Base-by-base conservation (phyloP, 2,329 filamentous ascomycete species). In the Aspergillus tubingensis region DNA sequence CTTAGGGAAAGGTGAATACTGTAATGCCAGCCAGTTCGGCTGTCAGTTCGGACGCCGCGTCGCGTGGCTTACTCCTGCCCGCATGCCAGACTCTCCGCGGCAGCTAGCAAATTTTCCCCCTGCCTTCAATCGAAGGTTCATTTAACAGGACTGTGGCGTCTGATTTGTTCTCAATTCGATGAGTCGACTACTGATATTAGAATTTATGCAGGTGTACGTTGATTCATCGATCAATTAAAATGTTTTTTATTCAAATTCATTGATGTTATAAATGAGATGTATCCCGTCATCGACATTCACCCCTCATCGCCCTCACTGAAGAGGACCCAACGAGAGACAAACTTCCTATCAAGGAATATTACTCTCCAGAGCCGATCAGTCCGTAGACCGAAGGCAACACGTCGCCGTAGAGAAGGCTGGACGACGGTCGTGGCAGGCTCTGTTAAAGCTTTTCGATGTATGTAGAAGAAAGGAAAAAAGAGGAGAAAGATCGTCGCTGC, bases 251-350 rank as follows among this genome's bases (percentile, higher is more conserved):
- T 11, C 27, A 25, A 23, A 19, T 41, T n/a, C 5, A 36, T 32
- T 23, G 25, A 10, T 30, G 47, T 15, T 13, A 39, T 44, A 48
- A 60, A 63, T 36, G 61, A 61, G 63, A 75, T 76, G 77, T 82
- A 78, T 86, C 87, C 87, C 85, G 82, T 88, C 84, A 84, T 88
- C 86, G 87, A 88, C 87, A 89, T 88, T 85, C 81, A 78, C 78
- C 80, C 79, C 85, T 82, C 86, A 86, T 88, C 85, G 86, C 86
- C 85, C 83, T 87, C 86, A 88, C 72, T 83, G 65, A 87, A 89
- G 86, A 87, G 80, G 84, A 88, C 85, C 79, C 85, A 84, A 84
- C 85, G 86, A 83, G 82, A 82, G 81, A 79, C 79, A 82, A 86
- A 88, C 86, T 90, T 89, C 87, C 87, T 89, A 88, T 86, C 80